Base-by-base conservation (phyloP, 306 rosid species). In the Fragaria vesca region DNA sequence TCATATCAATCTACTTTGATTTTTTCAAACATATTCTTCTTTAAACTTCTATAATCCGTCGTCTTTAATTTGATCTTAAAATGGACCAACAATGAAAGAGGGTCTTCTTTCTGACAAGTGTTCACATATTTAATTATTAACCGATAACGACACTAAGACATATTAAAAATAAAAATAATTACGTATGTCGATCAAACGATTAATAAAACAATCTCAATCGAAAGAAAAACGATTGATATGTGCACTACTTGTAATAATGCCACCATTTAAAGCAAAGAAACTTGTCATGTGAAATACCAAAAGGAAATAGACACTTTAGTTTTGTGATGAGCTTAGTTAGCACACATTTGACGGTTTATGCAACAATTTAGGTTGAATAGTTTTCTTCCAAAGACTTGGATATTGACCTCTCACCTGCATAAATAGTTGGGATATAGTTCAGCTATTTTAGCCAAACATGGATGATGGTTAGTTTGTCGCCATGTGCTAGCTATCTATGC, bases 371-470 rank as follows among this genome's bases (percentile, higher is more conserved):
- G 63, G 78, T 43, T 42, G 52, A 61, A 75, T 46, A 28, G 12
- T 45, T 75, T 45, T 45, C 30, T 61, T 9, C 28, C 17, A 2
- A 18, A 45, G 60, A 43, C 60, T 74, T 28, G 12, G 78, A 74
- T 17, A 61, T n/a, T 46, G 78, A 61, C 78, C 60, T 66, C 71
- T 46, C 78, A 75, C 45, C 78, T 61, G n/a, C 71, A 75, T 60
- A 43, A 61, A 60, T 75, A 46, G 71, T 20, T 30, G 32, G 78
- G 47, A 46, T 75, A 46, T 46, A 1, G 71, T 75, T 75, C 71
- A 75, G 71, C 71, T 75, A 46, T 75, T 75, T 75, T 30, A 51
- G 61, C 30, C 46, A 66, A 66, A 66, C 47, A 46, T 75, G 61
- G 71, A 46, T 75, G 60, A 75, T 60, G 61, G 3, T 75, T 58